Percentiles rank a stretch among this genome's conserved stretches.
These are phyloP conservation scores for Catenaria anguillulae DNA, from an alignment of 371 early-diverging fungal species.

Conservation along the genomic window DNA sequence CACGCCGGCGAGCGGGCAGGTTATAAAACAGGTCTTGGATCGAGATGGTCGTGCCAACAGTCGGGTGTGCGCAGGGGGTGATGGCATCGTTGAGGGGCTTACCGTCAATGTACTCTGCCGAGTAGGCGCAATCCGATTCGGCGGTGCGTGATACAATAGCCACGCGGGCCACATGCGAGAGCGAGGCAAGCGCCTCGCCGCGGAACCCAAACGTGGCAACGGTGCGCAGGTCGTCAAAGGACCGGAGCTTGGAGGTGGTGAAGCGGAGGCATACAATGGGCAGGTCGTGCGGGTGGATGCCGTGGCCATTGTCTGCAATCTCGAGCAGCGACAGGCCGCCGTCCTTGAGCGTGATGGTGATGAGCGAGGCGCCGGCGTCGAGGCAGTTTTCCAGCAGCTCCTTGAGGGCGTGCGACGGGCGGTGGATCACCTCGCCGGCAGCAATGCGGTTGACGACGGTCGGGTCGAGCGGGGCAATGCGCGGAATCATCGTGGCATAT, in stretches of 20 bases:
- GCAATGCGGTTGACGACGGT: conserved; percentile 85
- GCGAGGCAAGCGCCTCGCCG: conserved; percentile 97
- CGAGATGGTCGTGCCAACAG: conserved; percentile 70
- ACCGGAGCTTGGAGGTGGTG: conserved; percentile 84
- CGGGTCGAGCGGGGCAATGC: conserved; percentile 51
- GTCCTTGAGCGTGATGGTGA: conserved; percentile 65
- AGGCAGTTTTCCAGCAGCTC: conserved; percentile 96
- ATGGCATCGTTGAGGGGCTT: conserved; percentile 22
- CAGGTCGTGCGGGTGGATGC: conserved; percentile 76
- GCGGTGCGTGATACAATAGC: conserved; percentile 61
- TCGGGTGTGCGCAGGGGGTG: conserved; percentile 22
- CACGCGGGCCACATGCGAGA: conserved; percentile 82
- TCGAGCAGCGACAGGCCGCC: conserved; percentile 82
- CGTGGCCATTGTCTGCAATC: conserved; percentile 94
- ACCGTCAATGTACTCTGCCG: conserved; percentile 73
- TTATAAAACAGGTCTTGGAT: conserved; percentile 90
- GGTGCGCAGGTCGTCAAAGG: conserved; percentile 67
- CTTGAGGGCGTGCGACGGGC: conserved; percentile 89
- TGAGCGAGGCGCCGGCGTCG: conserved; percentile 82
- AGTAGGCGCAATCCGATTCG: conserved; percentile 38
- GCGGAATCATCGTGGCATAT: too few relatives aligned
- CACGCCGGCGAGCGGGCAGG: conserved; percentile 59
- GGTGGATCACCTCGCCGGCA: conserved; percentile 89
- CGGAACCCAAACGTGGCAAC: conserved; percentile 96
- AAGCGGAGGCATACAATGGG: conserved; percentile 80